Base-by-base conservation (phyloP, 2,329 filamentous ascomycete genomes). In the Trichoderma brevicompactum region DNA sequence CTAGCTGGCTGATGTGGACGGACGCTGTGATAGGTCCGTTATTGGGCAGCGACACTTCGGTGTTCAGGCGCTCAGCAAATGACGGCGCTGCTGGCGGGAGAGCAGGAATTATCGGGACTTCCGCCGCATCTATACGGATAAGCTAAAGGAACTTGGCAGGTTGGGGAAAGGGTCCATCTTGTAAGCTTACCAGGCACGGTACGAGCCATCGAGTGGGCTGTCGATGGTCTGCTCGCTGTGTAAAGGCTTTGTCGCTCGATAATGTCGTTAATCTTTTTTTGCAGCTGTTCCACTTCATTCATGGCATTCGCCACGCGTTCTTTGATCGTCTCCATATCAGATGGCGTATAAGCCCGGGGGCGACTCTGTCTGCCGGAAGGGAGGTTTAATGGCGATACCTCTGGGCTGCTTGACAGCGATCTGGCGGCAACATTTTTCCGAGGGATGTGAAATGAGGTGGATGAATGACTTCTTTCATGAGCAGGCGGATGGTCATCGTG, bases 181-280 rank as follows among this genome's bases (percentile, higher is more conserved):
- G 32, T 23, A 34, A 43, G 66, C 74, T 72, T 72, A 79, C 77
- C 73, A 44, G 72, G 72, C 69, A 74, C 65, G 2, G 71, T 73
- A 43, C 66, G 69, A 44, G 73, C 72, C 69, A 76, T 72, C 23
- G 81, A 83, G 67, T 81, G 76, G 19, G 80, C 76, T 44, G 82
- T 87, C 48, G 83, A 83, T 38, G 85, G 84, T 55, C 84, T 80
- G 72, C 83, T 86, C 66, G 72, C 77, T 17, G 80, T 69, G 68
- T 86, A 88, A 40, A 87, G 74, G 73, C 84, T 89, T 75, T 87
- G 85, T 66, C 85, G 82, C 77, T 88, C 85, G 28, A 87, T 81
- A 23, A 85, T 78, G 58, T 84, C 81, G 60, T 89, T 84, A 61
- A 89, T 87, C 69, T 87, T 81, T 65, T 81, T 82, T 74, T 89